Evolutionary conservation across 1,284 basidiomycete genomes (phyloP).

Genomic region (Xanthoconium separans): DNA sequence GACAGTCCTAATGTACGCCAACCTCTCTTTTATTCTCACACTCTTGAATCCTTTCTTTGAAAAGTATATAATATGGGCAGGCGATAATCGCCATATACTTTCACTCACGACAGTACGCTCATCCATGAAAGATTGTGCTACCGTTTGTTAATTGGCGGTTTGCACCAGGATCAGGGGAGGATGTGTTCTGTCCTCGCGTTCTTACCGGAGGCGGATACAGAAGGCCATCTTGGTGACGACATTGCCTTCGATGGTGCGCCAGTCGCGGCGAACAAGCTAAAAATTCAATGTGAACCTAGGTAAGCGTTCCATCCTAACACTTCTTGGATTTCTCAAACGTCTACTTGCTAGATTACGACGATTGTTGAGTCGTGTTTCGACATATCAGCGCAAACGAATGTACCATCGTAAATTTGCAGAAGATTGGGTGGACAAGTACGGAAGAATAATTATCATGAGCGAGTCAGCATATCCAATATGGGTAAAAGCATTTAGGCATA

Average conservation of each 20-base stretch:
- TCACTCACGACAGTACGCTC: constrained; percentile 26
- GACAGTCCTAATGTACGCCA: constrained; percentile 24
- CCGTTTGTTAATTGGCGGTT: constrained; percentile 7
- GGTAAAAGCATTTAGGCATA: constrained; percentile 15
- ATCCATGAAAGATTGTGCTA: not conserved
- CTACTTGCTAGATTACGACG: constrained; percentile 24
- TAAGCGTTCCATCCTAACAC: not conserved
- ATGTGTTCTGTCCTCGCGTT: constrained; percentile 27
- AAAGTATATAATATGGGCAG: constrained; percentile 27
- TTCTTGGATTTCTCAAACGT: not conserved
- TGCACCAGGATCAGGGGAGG: constrained; percentile 26
- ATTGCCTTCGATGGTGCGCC: constrained; percentile 14
- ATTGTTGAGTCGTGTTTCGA: constrained; percentile 20
- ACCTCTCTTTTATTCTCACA: not conserved
- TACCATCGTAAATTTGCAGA: constrained; percentile 30
- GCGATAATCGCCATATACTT: constrained; percentile 26
- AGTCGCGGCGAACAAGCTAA: constrained; percentile 18
- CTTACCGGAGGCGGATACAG: constrained; percentile 25
- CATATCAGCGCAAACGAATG: constrained; percentile 27
- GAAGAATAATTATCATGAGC: constrained; percentile 44
- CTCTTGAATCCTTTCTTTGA: not conserved
- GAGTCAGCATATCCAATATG: constrained; percentile 49
- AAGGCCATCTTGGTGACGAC: constrained; percentile 17
- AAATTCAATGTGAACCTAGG: constrained; percentile 30
- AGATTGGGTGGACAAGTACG: constrained; percentile 38